Conservation (phyloP, 2,329 filamentous ascomycete genomes). For the Onygena corvina region DNA sequence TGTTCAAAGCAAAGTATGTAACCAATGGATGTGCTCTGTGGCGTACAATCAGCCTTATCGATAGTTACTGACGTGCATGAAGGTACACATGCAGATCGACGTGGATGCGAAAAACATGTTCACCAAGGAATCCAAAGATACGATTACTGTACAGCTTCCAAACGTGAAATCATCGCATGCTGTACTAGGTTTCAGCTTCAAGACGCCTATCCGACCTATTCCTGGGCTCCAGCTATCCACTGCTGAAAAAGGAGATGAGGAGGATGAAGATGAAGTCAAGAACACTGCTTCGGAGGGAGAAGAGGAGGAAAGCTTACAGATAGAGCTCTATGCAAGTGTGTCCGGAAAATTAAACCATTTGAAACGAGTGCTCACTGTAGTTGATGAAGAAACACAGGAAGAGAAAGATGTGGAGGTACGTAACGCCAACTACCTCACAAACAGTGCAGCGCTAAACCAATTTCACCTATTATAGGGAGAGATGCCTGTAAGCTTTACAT, state of each 20-base stretch:
- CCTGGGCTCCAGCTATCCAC: conserved; percentile 13
- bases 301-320: conserved; percentile 18
- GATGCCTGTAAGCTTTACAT: conserved; percentile 21
- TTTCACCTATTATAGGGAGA: conserved; percentile 22
- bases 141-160: conserved; percentile 22
- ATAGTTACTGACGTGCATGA: neutral
- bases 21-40: neutral
- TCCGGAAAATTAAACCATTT: conserved; percentile 22
- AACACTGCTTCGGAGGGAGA: conserved; percentile 5
- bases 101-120: conserved; percentile 28
- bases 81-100: conserved; percentile 26
- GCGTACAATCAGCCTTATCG: neutral
- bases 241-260: conserved; percentile 17
- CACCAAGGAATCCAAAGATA: conserved; percentile 21
- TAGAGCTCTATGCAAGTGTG: conserved; percentile 26
- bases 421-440: neutral
- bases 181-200: conserved; percentile 27
- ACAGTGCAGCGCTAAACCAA: neutral
- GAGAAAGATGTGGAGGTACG: conserved; percentile 22
- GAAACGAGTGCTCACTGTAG: conserved; percentile 18
- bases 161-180: conserved; percentile 17
- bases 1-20: conserved; percentile 29
- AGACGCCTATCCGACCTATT: conserved; percentile 24
- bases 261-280: conserved; percentile 16
- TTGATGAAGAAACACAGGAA: conserved; percentile 20